Conservation (phyloP, 2,329 filamentous ascomycete genomes). For the Aspergillus tubingensis region DNA sequence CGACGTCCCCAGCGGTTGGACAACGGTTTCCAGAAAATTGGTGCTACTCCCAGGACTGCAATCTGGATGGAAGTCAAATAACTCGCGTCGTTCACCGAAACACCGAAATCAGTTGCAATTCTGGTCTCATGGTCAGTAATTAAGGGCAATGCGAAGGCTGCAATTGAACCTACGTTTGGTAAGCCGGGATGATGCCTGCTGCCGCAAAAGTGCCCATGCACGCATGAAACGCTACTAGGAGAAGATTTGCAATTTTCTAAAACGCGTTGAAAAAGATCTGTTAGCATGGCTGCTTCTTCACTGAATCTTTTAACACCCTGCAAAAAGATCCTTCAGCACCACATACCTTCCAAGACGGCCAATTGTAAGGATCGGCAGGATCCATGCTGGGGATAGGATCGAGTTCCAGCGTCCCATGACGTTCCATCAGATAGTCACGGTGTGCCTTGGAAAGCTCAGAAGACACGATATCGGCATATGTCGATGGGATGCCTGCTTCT, state of each 20-base stretch:
- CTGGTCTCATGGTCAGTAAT: conserved; percentile 14
- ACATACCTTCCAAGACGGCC: conserved; percentile 55
- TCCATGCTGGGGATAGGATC: conserved; percentile 56
- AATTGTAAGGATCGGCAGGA: conserved; percentile 59
- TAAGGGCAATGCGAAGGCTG: background rate
- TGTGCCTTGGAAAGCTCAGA: conserved; percentile 32
- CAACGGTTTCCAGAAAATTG: conserved; percentile 59
- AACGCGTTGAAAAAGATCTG: background rate
- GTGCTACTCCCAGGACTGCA: conserved; percentile 54
- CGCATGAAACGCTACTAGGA: conserved; percentile 60
- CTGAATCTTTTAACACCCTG: background rate
- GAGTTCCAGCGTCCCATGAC: conserved; percentile 58
- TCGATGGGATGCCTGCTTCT: conserved; percentile 26
- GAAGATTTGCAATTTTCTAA: conserved; percentile 57
- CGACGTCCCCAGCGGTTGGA: conserved; percentile 56
- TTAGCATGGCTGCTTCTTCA: background rate
- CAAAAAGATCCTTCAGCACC: background rate
- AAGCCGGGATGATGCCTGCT: conserved; percentile 58
- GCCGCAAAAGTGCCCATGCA: conserved; percentile 61
- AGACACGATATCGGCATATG: conserved; percentile 29
- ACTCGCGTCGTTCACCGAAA: conserved; percentile 50
- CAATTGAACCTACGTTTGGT: conserved; percentile 33
- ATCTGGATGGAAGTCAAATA: conserved; percentile 60
- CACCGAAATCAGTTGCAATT: conserved; percentile 54
- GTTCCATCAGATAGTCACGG: conserved; percentile 53